These are phyloP conservation scores for Phanerodontia chrysosporium DNA, from an alignment of 768 basidiomycete genomes.

Conservation along the genomic window DNA sequence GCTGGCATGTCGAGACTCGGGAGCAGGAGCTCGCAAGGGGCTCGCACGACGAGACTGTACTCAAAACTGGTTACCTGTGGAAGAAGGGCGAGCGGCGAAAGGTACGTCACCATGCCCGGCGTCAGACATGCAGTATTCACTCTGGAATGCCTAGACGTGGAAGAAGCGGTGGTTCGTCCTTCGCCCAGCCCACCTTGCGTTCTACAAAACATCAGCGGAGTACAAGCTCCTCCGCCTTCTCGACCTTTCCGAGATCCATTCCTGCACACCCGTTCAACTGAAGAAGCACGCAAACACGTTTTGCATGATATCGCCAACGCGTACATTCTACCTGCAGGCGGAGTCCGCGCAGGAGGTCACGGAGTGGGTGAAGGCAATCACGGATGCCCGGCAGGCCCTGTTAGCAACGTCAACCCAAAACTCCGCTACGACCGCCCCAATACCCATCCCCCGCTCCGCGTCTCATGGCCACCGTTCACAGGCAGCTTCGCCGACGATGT, in stretches of 20 bases:
- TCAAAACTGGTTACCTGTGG: slow-evolving; percentile 92
- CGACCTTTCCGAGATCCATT: slow-evolving; percentile 88
- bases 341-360: slow-evolving; percentile 66
- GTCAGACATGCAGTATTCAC: not conserved
- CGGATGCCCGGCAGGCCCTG: slow-evolving; percentile 64
- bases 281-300: slow-evolving; percentile 90
- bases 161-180: slow-evolving; percentile 99
- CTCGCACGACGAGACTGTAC: slow-evolving; percentile 61
- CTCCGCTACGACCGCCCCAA: slow-evolving; percentile 36
- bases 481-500: slow-evolving; percentile 43
- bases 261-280: slow-evolving; percentile 80
- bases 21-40: slow-evolving; percentile 39
- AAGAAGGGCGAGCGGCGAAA: slow-evolving; percentile 98
- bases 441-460: slow-evolving; percentile 30
- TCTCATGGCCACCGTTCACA: slow-evolving; percentile 9
- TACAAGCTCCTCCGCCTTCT: slow-evolving; percentile 84
- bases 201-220: slow-evolving; percentile 95
- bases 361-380: slow-evolving; percentile 81
- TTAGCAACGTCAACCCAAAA: slow-evolving; percentile 59
- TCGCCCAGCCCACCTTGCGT: slow-evolving; percentile 86
- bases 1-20: slow-evolving; percentile 54
- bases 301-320: slow-evolving; percentile 82
- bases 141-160: slow-evolving; percentile 70
- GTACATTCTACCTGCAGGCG: slow-evolving; percentile 92
- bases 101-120: slow-evolving; percentile 43